These are phyloP conservation scores for Daedalea quercina DNA, from an alignment of 768 basidiomycete genomes.

Conservation along the genomic window DNA sequence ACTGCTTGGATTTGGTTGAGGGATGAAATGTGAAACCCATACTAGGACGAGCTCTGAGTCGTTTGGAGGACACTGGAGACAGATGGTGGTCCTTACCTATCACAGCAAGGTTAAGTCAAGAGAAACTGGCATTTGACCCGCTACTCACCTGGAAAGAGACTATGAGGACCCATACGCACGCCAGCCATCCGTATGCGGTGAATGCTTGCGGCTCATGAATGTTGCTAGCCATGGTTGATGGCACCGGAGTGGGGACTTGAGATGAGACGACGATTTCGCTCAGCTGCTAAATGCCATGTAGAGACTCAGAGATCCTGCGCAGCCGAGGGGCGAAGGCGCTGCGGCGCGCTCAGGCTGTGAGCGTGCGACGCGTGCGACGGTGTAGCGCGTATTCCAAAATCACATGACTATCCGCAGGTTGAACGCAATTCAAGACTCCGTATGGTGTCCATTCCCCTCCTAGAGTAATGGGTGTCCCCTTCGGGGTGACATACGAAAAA, in stretches of 20 bases:
- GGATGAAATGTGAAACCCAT: slow-evolving; percentile 90
- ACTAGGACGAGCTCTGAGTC: slow-evolving; percentile 30
- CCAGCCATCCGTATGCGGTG: slow-evolving; percentile 55
- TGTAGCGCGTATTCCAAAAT: not conserved
- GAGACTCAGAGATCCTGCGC: no score
- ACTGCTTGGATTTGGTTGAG: slow-evolving; percentile 84
- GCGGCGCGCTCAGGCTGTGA: not conserved
- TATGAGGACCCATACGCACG: slow-evolving; percentile 63
- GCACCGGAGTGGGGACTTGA: no score
- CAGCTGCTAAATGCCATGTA: no score
- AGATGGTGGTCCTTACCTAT: not conserved
- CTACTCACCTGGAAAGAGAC: slow-evolving; percentile 45
- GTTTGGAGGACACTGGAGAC: no score
- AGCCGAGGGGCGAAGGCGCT: not conserved
- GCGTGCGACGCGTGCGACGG: no score
- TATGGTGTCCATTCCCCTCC: not conserved
- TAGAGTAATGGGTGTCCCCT: slow-evolving; percentile 47
- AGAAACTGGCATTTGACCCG: not conserved
- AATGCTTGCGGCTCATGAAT: slow-evolving; percentile 29
- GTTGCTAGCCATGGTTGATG: not conserved
- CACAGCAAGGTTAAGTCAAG: not conserved
- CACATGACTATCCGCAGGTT: slow-evolving; percentile 3
- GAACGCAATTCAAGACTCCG: slow-evolving; percentile 1
- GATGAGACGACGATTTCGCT: no score
- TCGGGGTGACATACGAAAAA: slow-evolving; percentile 96